Evolutionary conservation across 2,329 filamentous ascomycete genomes (phyloP).

Genomic region (Hypomyces perniciosus): DNA sequence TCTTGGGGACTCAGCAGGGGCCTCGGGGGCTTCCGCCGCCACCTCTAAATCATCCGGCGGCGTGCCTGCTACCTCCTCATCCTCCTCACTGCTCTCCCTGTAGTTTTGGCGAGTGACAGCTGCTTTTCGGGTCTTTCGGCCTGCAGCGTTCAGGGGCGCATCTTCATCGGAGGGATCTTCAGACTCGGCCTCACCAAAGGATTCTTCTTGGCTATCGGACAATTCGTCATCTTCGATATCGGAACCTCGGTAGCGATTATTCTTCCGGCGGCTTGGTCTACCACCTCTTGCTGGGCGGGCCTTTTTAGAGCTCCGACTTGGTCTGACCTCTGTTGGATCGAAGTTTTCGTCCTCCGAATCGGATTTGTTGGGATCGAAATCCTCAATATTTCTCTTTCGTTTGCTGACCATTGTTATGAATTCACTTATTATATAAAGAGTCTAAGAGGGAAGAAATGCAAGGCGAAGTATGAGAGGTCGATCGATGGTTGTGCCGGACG

Average conservation of each 20-base stretch:
- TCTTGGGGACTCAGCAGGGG: slow-evolving; percentile 19
- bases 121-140: slow-evolving; percentile 43
- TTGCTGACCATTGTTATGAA: slow-evolving; percentile 35
- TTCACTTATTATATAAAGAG: not conserved
- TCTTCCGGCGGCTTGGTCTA: slow-evolving; percentile 30
- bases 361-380: slow-evolving; percentile 61
- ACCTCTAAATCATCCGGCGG: slow-evolving; percentile 20
- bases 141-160: slow-evolving; percentile 40
- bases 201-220: slow-evolving; percentile 46
- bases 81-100: slow-evolving; percentile 36
- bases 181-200: slow-evolving; percentile 39
- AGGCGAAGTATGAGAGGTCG: not conserved
- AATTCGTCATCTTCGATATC: slow-evolving; percentile 56
- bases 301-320: slow-evolving; percentile 38
- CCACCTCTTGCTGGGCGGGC: slow-evolving; percentile 33
- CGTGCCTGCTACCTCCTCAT: slow-evolving; percentile 21
- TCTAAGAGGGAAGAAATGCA: not conserved
- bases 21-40: slow-evolving; percentile 18
- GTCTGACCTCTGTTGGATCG: slow-evolving; percentile 44
- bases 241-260: slow-evolving; percentile 48
- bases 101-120: slow-evolving; percentile 42
- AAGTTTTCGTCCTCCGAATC: slow-evolving; percentile 63
- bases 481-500: not conserved
- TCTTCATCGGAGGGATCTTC: slow-evolving; percentile 40
- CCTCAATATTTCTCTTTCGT: slow-evolving; percentile 52